A percentile compares a stretch with the other conserved stretches of the same genome.
These are phyloP conservation scores for Mucor mucedo DNA, from an alignment of 371 early-diverging fungal genomes.

Conservation along the genomic window DNA sequence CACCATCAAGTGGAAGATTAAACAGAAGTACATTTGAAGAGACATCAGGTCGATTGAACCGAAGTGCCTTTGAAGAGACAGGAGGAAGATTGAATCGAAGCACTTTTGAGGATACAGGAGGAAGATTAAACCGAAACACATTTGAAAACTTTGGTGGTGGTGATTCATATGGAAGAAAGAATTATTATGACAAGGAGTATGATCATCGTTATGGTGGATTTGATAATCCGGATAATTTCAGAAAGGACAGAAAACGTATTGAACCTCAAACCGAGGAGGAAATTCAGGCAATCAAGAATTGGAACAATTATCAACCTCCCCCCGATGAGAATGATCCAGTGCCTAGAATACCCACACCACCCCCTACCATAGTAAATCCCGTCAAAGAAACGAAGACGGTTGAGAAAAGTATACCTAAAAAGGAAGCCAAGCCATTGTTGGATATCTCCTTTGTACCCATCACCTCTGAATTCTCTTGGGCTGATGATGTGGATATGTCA, in stretches of 20 bases:
- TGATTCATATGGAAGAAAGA: neutral
- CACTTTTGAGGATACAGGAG: neutral
- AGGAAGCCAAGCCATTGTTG: neutral
- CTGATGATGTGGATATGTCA: conserved; percentile 17
- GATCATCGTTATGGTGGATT: conserved; percentile 12
- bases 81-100: neutral
- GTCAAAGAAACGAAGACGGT: neutral
- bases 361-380: neutral
- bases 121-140: neutral
- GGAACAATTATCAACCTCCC: conserved; percentile 17
- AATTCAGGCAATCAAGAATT: neutral
- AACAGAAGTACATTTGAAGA: conserved; percentile 19
- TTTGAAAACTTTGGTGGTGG: neutral
- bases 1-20: conserved; percentile 7
- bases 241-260: neutral
- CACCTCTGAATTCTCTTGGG: conserved; percentile 15
- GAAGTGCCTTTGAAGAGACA: neutral
- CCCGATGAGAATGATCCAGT: conserved; percentile 3
- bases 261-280: neutral
- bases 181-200: conserved; percentile 1
- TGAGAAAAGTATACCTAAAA: neutral
- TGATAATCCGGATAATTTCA: conserved; percentile 8
- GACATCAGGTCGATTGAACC: neutral
- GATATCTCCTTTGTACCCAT: neutral
- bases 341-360: no score